Conservation (phyloP, 371 early-diverging fungal genomes). For the Actinomucor elegans region DNA sequence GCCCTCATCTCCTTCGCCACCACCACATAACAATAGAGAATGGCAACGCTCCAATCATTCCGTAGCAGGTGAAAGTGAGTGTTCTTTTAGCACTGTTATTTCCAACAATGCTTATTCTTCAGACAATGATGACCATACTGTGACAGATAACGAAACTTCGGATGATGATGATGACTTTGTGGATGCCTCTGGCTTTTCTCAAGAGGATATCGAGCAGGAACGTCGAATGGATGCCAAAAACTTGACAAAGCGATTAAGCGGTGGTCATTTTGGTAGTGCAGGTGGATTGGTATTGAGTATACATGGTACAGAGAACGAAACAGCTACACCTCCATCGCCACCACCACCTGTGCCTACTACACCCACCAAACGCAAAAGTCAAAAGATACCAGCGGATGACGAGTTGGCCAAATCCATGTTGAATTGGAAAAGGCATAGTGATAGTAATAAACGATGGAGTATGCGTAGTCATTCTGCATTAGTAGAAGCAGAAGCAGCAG, state of each 20-base stretch:
- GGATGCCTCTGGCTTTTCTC: conserved; percentile 17
- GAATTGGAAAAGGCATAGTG: conserved; percentile 45
- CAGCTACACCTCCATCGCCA: conserved; percentile 4
- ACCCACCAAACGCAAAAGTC: neutral
- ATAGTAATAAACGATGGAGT: conserved; percentile 18
- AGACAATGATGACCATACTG: conserved; percentile 13
- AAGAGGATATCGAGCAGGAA: conserved; percentile 21
- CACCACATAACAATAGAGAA: neutral
- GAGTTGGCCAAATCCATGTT: conserved; percentile 33
- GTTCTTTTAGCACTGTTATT: conserved; percentile 15
- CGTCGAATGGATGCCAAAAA: conserved; percentile 3
- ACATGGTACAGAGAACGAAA: neutral
- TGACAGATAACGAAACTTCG: neutral
- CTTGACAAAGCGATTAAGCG: conserved; percentile 46
- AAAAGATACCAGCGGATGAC: conserved; percentile 10
- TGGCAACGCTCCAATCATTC: neutral
- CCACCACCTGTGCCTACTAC: conserved; percentile 1
- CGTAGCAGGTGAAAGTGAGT: conserved; percentile 6
- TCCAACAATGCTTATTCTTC: conserved; percentile 14
- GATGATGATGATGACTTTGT: conserved; percentile 24
- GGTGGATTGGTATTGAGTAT: conserved; percentile 45
- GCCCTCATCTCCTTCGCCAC: neutral
- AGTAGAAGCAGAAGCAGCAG: neutral
- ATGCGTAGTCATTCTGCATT: neutral
- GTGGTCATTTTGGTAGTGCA: conserved; percentile 51